Base-by-base conservation (phyloP, 2,329 filamentous ascomycete genomes). In the Alternaria sp. region DNA sequence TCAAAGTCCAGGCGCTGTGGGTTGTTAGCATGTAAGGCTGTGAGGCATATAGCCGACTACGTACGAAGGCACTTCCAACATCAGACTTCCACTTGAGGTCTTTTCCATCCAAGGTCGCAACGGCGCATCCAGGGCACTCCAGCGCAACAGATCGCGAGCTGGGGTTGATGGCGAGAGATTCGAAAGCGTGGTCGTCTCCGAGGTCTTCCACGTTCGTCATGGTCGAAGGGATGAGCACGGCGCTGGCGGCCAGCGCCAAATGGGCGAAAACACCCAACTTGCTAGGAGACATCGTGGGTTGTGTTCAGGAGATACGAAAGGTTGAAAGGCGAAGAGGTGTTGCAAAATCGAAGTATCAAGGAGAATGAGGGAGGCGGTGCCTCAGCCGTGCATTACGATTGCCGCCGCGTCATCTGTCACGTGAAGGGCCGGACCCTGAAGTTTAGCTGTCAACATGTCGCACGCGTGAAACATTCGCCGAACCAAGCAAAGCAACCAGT, bases 1-100 rank as follows among this genome's bases (percentile, higher is more conserved):
- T 76, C 72, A 58, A 82, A 79, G 61, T 81, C 76, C 33, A 82
- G 72, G 18, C 76, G 63, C 79, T 81, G 41, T 28, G 23, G n/a
- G 8, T 37, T 20, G 64, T 77, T 59, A 78, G 74, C 44, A 61
- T 47, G 21, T n/a, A 18, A 44, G 56, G 43, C 57, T 54, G 61
- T 43, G 21, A 18, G 51, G 46, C 46, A 10, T 37, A 20, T 26
- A 30, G 37, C 41, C 53, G 23, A 37, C 11, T 50, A 74, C 77
- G 47, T 75, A 80, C 78, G 57, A 79, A 79, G 15, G 74, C 63
- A 63, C 77, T 80, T 47, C 79, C 78, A 7, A 66, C 65, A 26
- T 74, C 69, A 56, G 75, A 62, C 47, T 71, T 69, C 78, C 78
- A 80, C 2, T 61, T 69, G 57, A 74, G 58, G 9, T 56, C 63